Percentiles rank a stretch among this genome's conserved stretches.
Conservation (phyloP, 192 early-diverging fungal species). For the Coemansia sp. region DNA sequence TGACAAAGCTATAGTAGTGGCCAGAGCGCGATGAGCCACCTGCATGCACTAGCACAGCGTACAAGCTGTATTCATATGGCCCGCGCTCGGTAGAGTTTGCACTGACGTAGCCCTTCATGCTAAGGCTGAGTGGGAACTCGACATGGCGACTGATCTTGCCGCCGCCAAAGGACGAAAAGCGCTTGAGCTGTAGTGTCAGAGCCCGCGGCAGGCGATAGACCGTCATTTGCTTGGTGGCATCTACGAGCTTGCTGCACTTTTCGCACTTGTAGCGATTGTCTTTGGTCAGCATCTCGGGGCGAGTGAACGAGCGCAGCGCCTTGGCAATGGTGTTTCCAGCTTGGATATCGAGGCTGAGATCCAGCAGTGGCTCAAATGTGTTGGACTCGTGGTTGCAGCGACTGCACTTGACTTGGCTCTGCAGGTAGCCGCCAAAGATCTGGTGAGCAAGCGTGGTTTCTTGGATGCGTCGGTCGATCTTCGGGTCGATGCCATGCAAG, state of each 20-base stretch:
- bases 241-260: constrained; percentile 73
- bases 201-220: constrained; percentile 71
- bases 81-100: constrained; percentile 38
- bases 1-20: constrained; percentile 86
- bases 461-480: constrained; percentile 69
- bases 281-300: constrained; percentile 64
- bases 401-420: constrained; percentile 74
- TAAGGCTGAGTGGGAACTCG: constrained; percentile 61
- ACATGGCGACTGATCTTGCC: constrained; percentile 71
- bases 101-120: constrained; percentile 57
- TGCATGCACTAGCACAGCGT: constrained; percentile 79
- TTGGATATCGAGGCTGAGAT: constrained; percentile 77
- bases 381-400: constrained; percentile 72
- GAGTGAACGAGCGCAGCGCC: constrained; percentile 72
- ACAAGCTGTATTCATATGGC: constrained; percentile 67
- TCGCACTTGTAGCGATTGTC: constrained; percentile 80
- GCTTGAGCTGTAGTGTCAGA: constrained; percentile 80
- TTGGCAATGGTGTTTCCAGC: constrained; percentile 62
- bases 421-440: constrained; percentile 83
- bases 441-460: constrained; percentile 75
- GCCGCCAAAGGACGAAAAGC: constrained; percentile 67
- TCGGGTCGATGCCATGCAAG: constrained; percentile 59
- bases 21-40: constrained; percentile 75
- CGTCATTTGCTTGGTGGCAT: constrained; percentile 80
- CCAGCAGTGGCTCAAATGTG: constrained; percentile 75